A percentile compares a stretch with the other conserved stretches of the same genome.
Evolutionary conservation across 371 early-diverging fungal genomes (phyloP).

Genomic region (Syncephalastrum contaminatum): DNA sequence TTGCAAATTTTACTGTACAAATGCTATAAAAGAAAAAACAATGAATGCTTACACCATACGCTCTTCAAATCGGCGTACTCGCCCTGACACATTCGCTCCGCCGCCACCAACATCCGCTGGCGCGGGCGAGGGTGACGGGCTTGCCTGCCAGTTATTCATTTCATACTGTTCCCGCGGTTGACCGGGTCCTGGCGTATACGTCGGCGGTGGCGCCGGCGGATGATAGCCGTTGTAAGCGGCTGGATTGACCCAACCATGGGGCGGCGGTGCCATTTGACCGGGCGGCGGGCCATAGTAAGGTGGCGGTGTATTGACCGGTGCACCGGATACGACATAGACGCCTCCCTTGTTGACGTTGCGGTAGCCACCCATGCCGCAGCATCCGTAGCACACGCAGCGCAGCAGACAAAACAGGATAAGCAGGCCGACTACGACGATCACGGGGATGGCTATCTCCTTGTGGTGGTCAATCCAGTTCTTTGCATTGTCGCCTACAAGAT

Average conservation of each 20-base stretch:
- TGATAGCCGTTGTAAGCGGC: conserved; percentile 47
- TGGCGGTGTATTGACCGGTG: conserved; percentile 13
- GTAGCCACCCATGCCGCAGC: conserved; percentile 25
- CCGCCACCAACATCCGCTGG: background rate
- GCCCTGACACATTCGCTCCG: conserved; percentile 5
- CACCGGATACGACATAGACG: conserved; percentile 20
- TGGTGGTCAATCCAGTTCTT: conserved; percentile 43
- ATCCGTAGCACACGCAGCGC: conserved; percentile 45
- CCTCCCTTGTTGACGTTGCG: conserved; percentile 20
- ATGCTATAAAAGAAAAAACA: background rate
- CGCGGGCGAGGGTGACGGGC: conserved; percentile 4
- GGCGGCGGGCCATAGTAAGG: conserved; percentile 29
- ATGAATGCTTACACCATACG: conserved; percentile 4
- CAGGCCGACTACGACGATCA: conserved; percentile 48
- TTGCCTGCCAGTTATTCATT: conserved; percentile 19
- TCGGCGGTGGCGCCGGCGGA: conserved; percentile 21
- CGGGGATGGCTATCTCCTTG: conserved; percentile 50
- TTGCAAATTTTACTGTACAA: too few species aligned
- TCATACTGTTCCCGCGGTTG: conserved; percentile 19
- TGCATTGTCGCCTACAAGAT: conserved; percentile 24
- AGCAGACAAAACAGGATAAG: conserved; percentile 49
- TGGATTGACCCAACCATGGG: conserved; percentile 56
- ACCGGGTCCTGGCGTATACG: conserved; percentile 13
- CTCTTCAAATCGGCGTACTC: conserved; percentile 9
- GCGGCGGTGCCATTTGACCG: conserved; percentile 10